Evolutionary conservation across 495 filamentous ascomycete species (phyloP).

Genomic region (Aspergillus bridgeri): DNA sequence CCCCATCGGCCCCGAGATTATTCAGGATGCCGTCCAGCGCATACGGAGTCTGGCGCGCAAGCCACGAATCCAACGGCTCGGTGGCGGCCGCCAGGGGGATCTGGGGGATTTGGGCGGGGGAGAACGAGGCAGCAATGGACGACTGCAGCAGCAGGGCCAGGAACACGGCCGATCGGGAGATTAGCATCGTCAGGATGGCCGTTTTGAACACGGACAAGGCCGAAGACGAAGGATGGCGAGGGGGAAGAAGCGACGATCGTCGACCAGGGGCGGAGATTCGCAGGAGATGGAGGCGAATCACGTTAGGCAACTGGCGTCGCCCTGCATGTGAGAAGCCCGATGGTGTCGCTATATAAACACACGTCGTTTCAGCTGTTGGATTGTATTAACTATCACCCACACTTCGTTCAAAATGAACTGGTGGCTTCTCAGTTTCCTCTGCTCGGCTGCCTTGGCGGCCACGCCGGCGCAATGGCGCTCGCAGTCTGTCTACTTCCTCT

Average conservation of each 20-base stretch:
- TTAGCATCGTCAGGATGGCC: not conserved
- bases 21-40: slow-evolving; percentile 50
- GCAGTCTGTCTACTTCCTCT: slow-evolving; percentile 68
- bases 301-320: not conserved
- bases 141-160: not conserved
- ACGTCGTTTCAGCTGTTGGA: not conserved
- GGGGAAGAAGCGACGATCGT: not conserved
- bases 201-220: not conserved
- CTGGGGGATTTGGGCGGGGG: not conserved
- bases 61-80: slow-evolving; percentile 42
- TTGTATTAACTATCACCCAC: not conserved
- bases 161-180: not conserved
- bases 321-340: not conserved
- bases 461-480: slow-evolving; percentile 55
- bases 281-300: slow-evolving; percentile 15
- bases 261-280: slow-evolving; percentile 22
- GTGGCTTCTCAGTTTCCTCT: slow-evolving; percentile 21
- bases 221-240: not conserved
- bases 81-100: slow-evolving; percentile 5
- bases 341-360: slow-evolving; percentile 1
- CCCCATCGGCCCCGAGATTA: slow-evolving; percentile 52
- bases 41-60: slow-evolving; percentile 47
- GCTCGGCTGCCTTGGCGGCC: slow-evolving; percentile 31
- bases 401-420: not conserved
- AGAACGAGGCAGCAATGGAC: no score